Evolutionary conservation across 495 filamentous ascomycete genomes (phyloP), one percentile per base, ranked within the genome.

Genomic region (Penicillium canariense): DNA sequence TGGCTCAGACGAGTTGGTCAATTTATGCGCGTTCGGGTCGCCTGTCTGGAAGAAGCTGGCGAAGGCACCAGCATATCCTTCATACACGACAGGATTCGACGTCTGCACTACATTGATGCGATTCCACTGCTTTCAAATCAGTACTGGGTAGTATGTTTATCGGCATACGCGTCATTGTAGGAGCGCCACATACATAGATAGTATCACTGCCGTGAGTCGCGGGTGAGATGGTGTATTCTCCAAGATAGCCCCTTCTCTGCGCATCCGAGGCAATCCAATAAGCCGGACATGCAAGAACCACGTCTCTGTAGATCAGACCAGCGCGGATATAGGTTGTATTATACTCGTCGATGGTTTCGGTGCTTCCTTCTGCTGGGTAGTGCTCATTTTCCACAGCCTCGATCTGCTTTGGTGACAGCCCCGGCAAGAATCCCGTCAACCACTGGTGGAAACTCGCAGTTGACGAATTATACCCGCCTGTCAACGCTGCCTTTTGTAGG

Each of bases 131-230:
- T 50, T 48, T 9, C 39, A 14, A 49, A 15, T 48, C 48, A 60
- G 32, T 23, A 28, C n/a, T 23, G 12, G 15, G 26, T 34, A 3
- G 22, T 34, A 6, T 18, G 7, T 12, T 12, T 3, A 28, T 30
- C 2, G 11, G 10, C 7, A 5, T 5, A 17, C 14, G 0, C 2
- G 10, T 26, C 42, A 17, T 12, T 15, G 7, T 12, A 27, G 1
- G 42, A 45, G 25, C 2, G 49, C 30, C 40, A 67, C 72, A 49
- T 60, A 83, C 82, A 58, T 77, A 85, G 36, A 77, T 72, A 7
- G 79, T 80, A 69, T 85, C 84, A 58, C 74, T 79, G 3, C 73
- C 83, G 66, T 86, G 83, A 46, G 70, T 81, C 5, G 82, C 83
- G 2, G 83, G 84, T 17, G 66, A 56, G 50, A 85, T 84, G 0